A percentile compares a stretch with the other conserved stretches of the same genome.
These are phyloP conservation scores for Gynandropsis gynandra DNA, from an alignment of 345 rosid genomes.

Conservation along the genomic window DNA sequence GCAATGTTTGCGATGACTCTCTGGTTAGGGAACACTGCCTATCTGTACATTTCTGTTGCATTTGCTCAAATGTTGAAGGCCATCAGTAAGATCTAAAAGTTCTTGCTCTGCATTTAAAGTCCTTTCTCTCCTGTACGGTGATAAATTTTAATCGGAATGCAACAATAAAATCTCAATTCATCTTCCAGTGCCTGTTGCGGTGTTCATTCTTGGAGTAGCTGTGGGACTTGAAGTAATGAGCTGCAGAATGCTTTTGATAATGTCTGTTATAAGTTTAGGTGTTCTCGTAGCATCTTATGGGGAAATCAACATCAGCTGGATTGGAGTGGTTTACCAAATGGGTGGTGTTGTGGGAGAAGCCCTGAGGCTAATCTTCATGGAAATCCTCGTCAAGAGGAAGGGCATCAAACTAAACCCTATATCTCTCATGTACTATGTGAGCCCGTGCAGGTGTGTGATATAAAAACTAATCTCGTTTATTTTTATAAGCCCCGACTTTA, in stretches of 20 bases:
- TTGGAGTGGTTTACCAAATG: conserved; percentile 98
- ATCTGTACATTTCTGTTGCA: conserved; percentile 89
- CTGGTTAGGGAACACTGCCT: conserved; percentile 97
- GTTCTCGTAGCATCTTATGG: conserved; percentile 96
- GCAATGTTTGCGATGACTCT: conserved; percentile 98
- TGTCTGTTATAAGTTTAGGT: conserved; percentile 92
- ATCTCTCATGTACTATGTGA: conserved; percentile 88
- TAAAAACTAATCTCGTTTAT: conserved; percentile 14
- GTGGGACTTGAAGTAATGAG: conserved; percentile 95
- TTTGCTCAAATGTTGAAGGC: conserved; percentile 99
- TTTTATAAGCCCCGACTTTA: neutral
- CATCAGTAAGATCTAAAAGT: conserved; percentile 49
- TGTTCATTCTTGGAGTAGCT: conserved; percentile 85
- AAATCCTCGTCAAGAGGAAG: conserved; percentile 86
- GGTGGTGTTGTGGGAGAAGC: conserved; percentile 99
- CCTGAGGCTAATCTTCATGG: conserved; percentile 82
- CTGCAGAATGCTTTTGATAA: conserved; percentile 87
- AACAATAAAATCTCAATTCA: conserved; percentile 19
- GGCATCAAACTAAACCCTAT: conserved; percentile 88
- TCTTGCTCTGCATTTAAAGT: no score
- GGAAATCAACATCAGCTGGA: conserved; percentile 83
- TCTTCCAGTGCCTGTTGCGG: conserved; percentile 96
- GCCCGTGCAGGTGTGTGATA: conserved; percentile 85
- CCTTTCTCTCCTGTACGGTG: neutral
- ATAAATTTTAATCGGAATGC: neutral